A percentile compares a stretch with the other conserved stretches of the same genome.
Evolutionary conservation across 345 rosid genomes (phyloP).

Genomic region (Toxicodendron radicans): DNA sequence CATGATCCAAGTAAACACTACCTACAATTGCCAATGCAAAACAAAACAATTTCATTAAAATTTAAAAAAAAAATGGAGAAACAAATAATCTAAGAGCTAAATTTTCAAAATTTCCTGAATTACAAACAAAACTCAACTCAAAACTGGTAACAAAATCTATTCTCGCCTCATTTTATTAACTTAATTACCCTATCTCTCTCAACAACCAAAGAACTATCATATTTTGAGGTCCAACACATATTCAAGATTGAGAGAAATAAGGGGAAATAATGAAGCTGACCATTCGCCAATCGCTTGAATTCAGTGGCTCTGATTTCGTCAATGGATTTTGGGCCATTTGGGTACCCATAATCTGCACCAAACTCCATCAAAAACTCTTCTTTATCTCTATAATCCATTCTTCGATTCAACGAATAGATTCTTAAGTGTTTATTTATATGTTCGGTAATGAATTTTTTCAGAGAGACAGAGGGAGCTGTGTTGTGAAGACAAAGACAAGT

Average conservation of each 20-base stretch:
- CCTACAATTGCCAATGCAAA: constrained; percentile 44
- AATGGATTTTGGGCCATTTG: constrained; percentile 65
- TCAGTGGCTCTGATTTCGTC: constrained; percentile 76
- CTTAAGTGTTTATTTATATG: background rate
- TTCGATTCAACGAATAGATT: background rate
- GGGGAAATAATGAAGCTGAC: constrained; percentile 21
- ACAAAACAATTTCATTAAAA: background rate
- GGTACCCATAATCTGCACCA: constrained; percentile 78
- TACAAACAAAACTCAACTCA: constrained; percentile 1
- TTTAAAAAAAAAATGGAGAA: background rate
- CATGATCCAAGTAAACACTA: constrained; percentile 87
- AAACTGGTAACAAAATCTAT: background rate
- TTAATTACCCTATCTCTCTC: no score
- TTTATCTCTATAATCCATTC: constrained; percentile 29
- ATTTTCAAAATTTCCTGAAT: background rate
- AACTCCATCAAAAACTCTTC: constrained; percentile 67
- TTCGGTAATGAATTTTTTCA: background rate
- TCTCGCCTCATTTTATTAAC: no score
- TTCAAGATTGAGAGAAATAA: background rate
- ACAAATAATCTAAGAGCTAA: background rate
- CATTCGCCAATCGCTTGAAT: constrained; percentile 72
- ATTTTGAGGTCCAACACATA: background rate
- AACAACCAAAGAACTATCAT: background rate
- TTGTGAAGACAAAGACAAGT: background rate
- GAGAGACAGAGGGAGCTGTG: background rate